Evolutionary conservation across 257 asterid genomes (phyloP).

Genomic region (Avicennia marina): DNA sequence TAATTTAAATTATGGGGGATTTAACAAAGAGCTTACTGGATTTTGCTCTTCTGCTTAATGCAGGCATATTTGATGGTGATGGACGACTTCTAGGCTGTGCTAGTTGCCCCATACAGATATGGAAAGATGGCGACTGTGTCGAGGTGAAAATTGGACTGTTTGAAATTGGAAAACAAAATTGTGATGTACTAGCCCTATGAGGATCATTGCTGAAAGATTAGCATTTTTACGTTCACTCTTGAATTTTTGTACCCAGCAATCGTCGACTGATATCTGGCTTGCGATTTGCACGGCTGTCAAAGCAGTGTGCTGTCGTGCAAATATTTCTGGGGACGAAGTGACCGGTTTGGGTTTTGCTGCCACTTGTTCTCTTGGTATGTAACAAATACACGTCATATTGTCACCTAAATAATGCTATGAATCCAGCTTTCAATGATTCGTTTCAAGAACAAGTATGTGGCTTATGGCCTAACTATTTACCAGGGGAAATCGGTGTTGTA

Average conservation of each 20-base stretch:
- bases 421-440: slow-evolving; percentile 5
- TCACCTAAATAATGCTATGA: background rate
- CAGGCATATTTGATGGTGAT: slow-evolving; percentile 71
- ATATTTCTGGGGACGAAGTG: slow-evolving; percentile 69
- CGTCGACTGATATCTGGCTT: slow-evolving; percentile 98
- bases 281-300: slow-evolving; percentile 96
- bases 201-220: slow-evolving; percentile 1
- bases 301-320: slow-evolving; percentile 69
- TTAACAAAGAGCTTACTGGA: background rate
- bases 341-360: slow-evolving; percentile 95
- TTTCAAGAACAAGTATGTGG: slow-evolving; percentile 16
- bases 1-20: too few species aligned
- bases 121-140: slow-evolving; percentile 92
- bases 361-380: slow-evolving; percentile 92
- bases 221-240: background rate
- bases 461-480: slow-evolving; percentile 28
- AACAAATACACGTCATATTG: slow-evolving; percentile 2
- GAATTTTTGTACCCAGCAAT: slow-evolving; percentile 55
- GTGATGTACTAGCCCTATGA: background rate
- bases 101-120: slow-evolving; percentile 92
- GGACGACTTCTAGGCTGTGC: slow-evolving; percentile 76
- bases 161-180: slow-evolving; percentile 3
- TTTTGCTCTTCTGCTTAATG: slow-evolving; percentile 16
- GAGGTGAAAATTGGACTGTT: slow-evolving; percentile 85
- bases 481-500: slow-evolving; percentile 32